Conservation (phyloP, 2,329 filamentous ascomycete species). For the Colletotrichum endophyticum region DNA sequence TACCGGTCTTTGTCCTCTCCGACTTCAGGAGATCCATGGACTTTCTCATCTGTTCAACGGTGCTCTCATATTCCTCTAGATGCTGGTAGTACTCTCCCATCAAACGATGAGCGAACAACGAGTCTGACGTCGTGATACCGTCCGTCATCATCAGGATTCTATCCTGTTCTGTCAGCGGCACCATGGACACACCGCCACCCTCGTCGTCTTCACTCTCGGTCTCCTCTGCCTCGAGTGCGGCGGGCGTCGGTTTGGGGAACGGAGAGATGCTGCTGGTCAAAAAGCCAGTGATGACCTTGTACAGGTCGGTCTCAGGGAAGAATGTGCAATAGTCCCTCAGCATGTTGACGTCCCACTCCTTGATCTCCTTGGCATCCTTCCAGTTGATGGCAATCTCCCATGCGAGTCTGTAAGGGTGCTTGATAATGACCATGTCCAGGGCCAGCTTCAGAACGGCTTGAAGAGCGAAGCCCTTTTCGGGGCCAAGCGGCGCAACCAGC, state of each 20-base stretch:
- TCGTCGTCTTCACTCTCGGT: slow-evolving; percentile 63
- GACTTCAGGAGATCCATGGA: slow-evolving; percentile 66
- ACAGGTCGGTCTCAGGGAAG: slow-evolving; percentile 84
- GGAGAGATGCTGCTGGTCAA: slow-evolving; percentile 84
- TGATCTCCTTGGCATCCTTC: slow-evolving; percentile 76
- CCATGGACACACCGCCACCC: slow-evolving; percentile 57
- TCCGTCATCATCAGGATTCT: slow-evolving; percentile 81
- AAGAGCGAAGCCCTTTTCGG: slow-evolving; percentile 72
- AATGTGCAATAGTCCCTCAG: slow-evolving; percentile 81
- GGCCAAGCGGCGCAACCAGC: slow-evolving; percentile 66
- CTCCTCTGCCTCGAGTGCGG: slow-evolving; percentile 27
- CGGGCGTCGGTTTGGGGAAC: slow-evolving; percentile 59
- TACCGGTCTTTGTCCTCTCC: slow-evolving; percentile 70
- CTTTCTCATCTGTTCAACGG: slow-evolving; percentile 79
- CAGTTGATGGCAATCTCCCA: slow-evolving; percentile 94
- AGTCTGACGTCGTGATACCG: slow-evolving; percentile 70
- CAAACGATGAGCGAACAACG: slow-evolving; percentile 82
- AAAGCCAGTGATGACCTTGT: slow-evolving; percentile 82
- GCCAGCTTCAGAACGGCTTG: slow-evolving; percentile 78
- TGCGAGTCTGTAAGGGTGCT: slow-evolving; percentile 85
- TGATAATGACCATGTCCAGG: slow-evolving; percentile 94
- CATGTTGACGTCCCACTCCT: slow-evolving; percentile 79
- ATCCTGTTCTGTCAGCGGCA: slow-evolving; percentile 75
- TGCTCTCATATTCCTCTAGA: slow-evolving; percentile 83
- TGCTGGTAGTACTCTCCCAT: slow-evolving; percentile 84